phyloP scores from a whole-genome alignment of 345 rosid genomes.

The Psidium friedrichsthalianum region DNA sequence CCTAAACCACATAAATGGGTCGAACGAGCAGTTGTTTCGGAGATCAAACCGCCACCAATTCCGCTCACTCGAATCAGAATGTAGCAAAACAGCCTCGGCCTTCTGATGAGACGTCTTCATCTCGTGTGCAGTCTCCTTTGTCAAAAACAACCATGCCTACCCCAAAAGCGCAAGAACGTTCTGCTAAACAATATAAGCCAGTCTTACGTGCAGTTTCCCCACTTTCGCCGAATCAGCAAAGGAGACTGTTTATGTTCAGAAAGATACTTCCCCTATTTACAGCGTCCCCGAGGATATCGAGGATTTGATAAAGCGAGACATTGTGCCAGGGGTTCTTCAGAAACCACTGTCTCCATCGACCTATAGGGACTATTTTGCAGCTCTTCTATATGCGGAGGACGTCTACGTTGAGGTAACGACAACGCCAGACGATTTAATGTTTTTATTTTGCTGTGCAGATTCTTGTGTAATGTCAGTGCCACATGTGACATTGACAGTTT shows the following conservation, averaged over 20 bases:
- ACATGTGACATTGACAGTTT: neutral
- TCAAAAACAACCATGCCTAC: neutral
- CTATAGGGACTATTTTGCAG: neutral
- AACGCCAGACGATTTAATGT: neutral
- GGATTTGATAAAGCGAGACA: neutral
- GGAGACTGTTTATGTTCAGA: neutral
- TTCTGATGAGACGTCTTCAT: neutral
- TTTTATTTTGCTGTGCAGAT: neutral
- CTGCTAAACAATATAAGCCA: neutral
- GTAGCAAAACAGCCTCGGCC: neutral
- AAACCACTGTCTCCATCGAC: neutral
- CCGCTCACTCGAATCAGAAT: neutral
- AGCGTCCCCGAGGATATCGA: neutral
- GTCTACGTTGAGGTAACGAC: neutral
- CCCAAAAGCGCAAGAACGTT: neutral
- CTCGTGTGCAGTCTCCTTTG: neutral
- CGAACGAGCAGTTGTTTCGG: neutral
- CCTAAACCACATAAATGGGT: too few species aligned
- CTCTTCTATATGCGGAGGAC: neutral
- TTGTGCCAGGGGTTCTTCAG: neutral
- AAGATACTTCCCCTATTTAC: neutral
- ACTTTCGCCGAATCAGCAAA: neutral
- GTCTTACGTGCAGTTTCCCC: neutral
- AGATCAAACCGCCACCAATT: neutral
- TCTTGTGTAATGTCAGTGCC: neutral